These are phyloP conservation scores for Plasmopara halstedii DNA, from an alignment of 352 stramenopile genomes.

Conservation along the genomic window DNA sequence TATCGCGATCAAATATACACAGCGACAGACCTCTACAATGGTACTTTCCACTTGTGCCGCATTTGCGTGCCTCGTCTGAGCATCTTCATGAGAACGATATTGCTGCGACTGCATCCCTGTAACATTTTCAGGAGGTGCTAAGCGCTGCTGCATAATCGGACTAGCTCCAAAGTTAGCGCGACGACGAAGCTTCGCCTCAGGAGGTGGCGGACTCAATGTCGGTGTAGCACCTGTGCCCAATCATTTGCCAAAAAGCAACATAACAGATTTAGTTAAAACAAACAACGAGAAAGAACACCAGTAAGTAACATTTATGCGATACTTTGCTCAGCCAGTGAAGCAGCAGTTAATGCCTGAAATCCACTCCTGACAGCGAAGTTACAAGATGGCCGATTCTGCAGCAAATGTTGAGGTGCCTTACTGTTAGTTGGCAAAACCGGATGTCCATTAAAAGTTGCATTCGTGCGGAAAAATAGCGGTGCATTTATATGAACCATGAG, in stretches of 20 bases:
- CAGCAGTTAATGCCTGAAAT: constrained; percentile 9
- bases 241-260: not conserved
- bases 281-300: not conserved
- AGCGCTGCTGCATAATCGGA: constrained; percentile 70
- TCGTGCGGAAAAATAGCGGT: constrained; percentile 60
- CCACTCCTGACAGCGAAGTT: constrained; percentile 10
- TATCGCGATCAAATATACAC: not conserved
- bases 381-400: constrained; percentile 10
- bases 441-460: constrained; percentile 6
- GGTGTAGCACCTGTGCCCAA: constrained; percentile 9
- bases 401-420: constrained; percentile 14
- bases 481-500: constrained; percentile 77
- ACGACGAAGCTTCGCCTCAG: constrained; percentile 43
- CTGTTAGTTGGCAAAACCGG: constrained; percentile 18
- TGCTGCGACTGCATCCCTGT: constrained; percentile 40
- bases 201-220: constrained; percentile 11
- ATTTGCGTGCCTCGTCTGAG: constrained; percentile 68
- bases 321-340: constrained; percentile 20
- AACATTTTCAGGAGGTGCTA: constrained; percentile 16
- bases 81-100: constrained; percentile 58
- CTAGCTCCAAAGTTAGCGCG: constrained; percentile 52
- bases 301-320: not conserved
- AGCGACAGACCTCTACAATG: constrained; percentile 61
- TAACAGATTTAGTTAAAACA: not conserved
- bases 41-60: constrained; percentile 73